Conservation (phyloP, 1,139 yeast species). For the Blastobotrys persicus region DNA sequence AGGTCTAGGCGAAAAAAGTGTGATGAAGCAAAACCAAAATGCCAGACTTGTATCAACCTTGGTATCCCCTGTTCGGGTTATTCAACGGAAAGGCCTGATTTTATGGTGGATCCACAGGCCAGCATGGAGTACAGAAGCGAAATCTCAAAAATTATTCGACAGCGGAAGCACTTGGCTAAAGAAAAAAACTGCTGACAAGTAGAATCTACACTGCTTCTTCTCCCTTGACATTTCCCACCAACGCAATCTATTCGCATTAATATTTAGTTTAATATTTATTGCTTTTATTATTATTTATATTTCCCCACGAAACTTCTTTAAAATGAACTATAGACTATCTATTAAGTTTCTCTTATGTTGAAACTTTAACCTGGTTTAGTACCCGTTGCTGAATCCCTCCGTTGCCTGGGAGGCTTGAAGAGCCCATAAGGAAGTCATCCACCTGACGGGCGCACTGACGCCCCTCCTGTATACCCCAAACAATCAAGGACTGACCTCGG, state of each 20-base stretch:
- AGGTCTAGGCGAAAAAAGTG: conserved; percentile 76
- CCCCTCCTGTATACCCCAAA: conserved; percentile 99
- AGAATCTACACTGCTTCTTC: too few relatives aligned
- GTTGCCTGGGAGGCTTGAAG: conserved; percentile 84
- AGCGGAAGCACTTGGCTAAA: not conserved
- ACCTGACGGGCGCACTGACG: conserved; percentile 97
- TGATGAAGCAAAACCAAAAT: conserved; percentile 66
- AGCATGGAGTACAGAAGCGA: conserved; percentile 14
- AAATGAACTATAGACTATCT: not conserved
- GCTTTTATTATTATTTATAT: too few relatives aligned
- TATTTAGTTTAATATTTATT: too few relatives aligned
- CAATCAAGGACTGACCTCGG: conserved; percentile 96
- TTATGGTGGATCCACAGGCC: conserved; percentile 41
- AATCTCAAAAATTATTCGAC: conserved; percentile 14
- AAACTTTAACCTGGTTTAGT: conserved; percentile 41
- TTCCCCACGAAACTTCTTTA: too few relatives aligned
- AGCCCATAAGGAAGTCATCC: conserved; percentile 74
- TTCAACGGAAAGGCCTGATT: conserved; percentile 46
- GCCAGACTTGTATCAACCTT: conserved; percentile 29
- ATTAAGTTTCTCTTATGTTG: not conserved
- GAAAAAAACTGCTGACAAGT: too few relatives aligned
- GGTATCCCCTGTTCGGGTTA: conserved; percentile 42
- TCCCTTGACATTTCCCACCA: not conserved
- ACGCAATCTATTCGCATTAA: too few relatives aligned
- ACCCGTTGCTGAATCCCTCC: conserved; percentile 89